Conservation (phyloP, 2,329 filamentous ascomycete genomes). For the Beauveria bassiana region DNA sequence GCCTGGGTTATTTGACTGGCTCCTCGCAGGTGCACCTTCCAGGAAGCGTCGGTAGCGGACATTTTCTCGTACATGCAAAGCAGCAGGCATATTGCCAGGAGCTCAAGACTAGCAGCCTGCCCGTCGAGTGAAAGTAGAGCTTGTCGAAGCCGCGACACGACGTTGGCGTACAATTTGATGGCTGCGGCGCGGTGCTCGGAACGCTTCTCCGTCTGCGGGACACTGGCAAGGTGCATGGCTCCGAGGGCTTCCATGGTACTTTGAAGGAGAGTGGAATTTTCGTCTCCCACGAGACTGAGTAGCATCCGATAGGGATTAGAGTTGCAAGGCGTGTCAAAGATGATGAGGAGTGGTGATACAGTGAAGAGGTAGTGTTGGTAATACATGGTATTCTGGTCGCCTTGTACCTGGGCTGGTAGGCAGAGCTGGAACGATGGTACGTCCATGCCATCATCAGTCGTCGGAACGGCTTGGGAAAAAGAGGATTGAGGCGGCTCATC, state of each 20-base stretch:
- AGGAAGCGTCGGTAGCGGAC: conserved; percentile 21
- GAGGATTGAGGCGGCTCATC: background rate
- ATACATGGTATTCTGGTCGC: conserved; percentile 22
- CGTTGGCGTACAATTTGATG: conserved; percentile 29
- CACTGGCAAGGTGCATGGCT: conserved; percentile 32
- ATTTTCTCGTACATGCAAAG: conserved; percentile 14
- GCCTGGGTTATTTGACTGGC: conserved; percentile 27
- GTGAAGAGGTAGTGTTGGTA: conserved; percentile 29
- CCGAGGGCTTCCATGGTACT: conserved; percentile 31
- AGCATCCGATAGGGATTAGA: conserved; percentile 32
- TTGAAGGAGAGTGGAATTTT: conserved; percentile 27
- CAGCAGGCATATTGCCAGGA: conserved; percentile 17
- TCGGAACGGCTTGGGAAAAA: background rate
- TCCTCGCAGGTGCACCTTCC: conserved; percentile 30
- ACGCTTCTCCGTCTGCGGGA: conserved; percentile 23
- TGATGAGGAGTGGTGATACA: conserved; percentile 34
- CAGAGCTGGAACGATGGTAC: background rate
- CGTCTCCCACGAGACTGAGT: conserved; percentile 35
- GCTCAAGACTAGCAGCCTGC: conserved; percentile 17
- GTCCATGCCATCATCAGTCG: background rate
- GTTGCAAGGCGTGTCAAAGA: conserved; percentile 30
- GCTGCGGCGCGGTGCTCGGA: conserved; percentile 28
- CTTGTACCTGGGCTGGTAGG: background rate
- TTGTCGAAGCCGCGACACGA: conserved; percentile 21
- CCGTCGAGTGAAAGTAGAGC: conserved; percentile 20